These are phyloP conservation scores for Pholiota adiposa DNA, from an alignment of 1,284 basidiomycete genomes.

Conservation along the genomic window DNA sequence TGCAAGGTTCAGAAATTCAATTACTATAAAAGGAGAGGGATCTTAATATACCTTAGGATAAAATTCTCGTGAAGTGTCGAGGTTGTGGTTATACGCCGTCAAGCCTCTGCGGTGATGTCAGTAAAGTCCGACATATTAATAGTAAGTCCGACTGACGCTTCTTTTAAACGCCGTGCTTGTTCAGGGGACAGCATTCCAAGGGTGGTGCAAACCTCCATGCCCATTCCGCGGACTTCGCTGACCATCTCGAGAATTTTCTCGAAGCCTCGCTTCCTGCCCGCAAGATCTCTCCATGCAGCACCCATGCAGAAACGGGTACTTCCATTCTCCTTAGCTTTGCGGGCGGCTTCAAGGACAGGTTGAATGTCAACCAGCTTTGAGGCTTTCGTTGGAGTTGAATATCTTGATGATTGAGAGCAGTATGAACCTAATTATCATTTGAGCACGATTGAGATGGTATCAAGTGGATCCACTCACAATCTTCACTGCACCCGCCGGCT, in stretches of 20 bases:
- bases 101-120: conserved; percentile 62
- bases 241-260: conserved; percentile 96
- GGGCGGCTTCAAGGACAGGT: conserved; percentile 89
- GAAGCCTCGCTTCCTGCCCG: conserved; percentile 93
- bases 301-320: conserved; percentile 99
- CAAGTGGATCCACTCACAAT: conserved; percentile 64
- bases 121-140: conserved; percentile 11
- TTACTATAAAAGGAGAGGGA: conserved; percentile 2
- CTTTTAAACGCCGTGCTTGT: conserved; percentile 91
- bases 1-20: conserved; percentile 37
- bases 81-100: conserved; percentile 98
- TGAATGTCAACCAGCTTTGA: conserved; percentile 90
- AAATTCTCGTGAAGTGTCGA: conserved; percentile 97
- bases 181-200: conserved; percentile 96
- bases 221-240: conserved; percentile 84
- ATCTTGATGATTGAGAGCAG: conserved; percentile 95
- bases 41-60: conserved; percentile 77
- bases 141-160: conserved; percentile 66
- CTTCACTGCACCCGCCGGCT: conserved; percentile 96
- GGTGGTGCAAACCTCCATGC: conserved; percentile 98
- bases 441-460: not conserved
- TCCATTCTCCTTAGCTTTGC: conserved; percentile 94
- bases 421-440: conserved; percentile 73
- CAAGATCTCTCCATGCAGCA: conserved; percentile 97
- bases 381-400: conserved; percentile 90